Conservation (phyloP, 2,329 filamentous ascomycete species). For the Ophiosphaerella korrae region DNA sequence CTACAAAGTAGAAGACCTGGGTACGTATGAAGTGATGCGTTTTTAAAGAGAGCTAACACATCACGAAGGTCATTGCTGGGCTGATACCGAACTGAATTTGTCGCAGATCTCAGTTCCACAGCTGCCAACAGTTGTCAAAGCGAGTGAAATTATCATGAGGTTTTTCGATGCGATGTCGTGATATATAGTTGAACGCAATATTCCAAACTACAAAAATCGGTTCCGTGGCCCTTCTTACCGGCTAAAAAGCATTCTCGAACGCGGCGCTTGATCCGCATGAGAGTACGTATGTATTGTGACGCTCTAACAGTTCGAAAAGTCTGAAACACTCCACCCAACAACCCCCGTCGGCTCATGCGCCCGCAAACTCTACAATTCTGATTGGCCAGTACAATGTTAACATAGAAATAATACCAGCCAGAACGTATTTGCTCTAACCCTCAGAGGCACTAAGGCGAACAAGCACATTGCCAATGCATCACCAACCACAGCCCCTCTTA, state of each 20-base stretch:
- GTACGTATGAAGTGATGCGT: conserved; percentile 27
- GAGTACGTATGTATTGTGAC: conserved; percentile 6
- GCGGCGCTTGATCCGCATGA: conserved; percentile 6
- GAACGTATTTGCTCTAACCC: background rate
- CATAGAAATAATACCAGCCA: too few relatives aligned
- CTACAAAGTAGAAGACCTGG: conserved; percentile 53
- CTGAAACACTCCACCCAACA: conserved; percentile 6
- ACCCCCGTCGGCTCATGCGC: conserved; percentile 1
- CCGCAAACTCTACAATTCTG: background rate
- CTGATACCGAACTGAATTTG: conserved; percentile 53
- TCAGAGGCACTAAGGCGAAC: too few relatives aligned
- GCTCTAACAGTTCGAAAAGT: conserved; percentile 7
- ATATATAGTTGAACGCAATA: background rate
- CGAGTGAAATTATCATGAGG: conserved; percentile 52
- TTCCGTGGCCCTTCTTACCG: background rate
- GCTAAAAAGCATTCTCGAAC: conserved; percentile 5
- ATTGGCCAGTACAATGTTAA: background rate
- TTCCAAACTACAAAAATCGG: background rate
- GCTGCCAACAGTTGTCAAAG: conserved; percentile 51
- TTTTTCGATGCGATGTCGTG: conserved; percentile 48
- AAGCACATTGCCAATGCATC: background rate
- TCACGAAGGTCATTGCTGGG: conserved; percentile 50
- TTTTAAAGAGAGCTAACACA: conserved; percentile 10
- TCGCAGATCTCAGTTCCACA: conserved; percentile 50
- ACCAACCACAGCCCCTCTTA: background rate